Conservation (phyloP, 441 rosid genomes). For the Pelargonium australe region DNA sequence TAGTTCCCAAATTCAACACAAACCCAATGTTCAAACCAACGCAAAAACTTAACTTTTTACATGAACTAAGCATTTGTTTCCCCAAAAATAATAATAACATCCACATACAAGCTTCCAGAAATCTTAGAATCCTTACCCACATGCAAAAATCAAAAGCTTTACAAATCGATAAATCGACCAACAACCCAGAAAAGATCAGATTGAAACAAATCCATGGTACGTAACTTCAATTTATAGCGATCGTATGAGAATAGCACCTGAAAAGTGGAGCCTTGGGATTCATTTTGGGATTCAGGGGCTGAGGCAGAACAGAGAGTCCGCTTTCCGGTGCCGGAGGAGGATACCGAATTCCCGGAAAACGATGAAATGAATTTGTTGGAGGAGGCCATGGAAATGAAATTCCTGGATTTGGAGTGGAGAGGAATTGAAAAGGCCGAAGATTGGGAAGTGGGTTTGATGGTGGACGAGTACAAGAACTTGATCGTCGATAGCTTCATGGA, state of each 20-base stretch:
- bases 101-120: background rate
- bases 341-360: background rate
- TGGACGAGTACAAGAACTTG: constrained; percentile 22
- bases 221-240: background rate
- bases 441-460: constrained; percentile 17
- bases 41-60: background rate
- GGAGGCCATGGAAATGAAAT: constrained; percentile 14
- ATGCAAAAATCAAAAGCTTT: background rate
- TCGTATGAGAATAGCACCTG: constrained; percentile 22
- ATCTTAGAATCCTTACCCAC: background rate
- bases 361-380: background rate
- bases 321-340: constrained; percentile 8
- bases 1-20: background rate
- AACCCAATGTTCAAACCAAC: background rate
- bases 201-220: background rate
- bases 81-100: background rate
- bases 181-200: background rate
- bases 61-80: background rate
- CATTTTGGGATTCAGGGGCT: constrained; percentile 25
- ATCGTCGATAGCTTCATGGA: constrained; percentile 10
- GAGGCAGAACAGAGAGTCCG: constrained; percentile 23
- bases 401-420: constrained; percentile 18
- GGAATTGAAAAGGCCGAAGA: constrained; percentile 9
- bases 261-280: constrained; percentile 17
- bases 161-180: background rate